Evolutionary conservation across 306 rosid species (phyloP).

Genomic region (Prunus kanzakura): DNA sequence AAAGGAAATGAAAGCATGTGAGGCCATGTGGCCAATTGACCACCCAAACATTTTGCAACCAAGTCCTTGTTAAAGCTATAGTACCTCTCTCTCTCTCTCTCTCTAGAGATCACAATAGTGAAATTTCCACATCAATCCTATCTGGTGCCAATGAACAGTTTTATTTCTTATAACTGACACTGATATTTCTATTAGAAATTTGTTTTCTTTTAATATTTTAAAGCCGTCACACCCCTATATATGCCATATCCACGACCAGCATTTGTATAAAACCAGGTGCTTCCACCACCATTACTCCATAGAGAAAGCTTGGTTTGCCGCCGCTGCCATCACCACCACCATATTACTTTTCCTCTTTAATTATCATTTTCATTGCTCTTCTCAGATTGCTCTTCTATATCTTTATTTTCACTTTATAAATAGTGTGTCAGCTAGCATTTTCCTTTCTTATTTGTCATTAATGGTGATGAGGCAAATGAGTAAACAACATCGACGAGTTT

Average conservation of each 20-base stretch:
- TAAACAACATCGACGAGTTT: slow-evolving; percentile 45
- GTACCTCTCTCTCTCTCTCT: neutral
- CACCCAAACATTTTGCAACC: slow-evolving; percentile 25
- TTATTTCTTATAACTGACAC: neutral
- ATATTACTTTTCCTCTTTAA: too few species aligned
- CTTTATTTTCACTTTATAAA: neutral
- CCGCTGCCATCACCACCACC: too few species aligned
- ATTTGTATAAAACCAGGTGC: neutral
- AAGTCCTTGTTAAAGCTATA: slow-evolving; percentile 18
- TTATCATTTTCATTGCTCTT: too few species aligned
- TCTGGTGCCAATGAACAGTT: neutral
- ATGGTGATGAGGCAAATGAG: slow-evolving; percentile 29
- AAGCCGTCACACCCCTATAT: neutral
- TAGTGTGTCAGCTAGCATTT: neutral
- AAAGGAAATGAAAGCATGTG: slow-evolving; percentile 59
- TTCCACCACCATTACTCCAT: neutral
- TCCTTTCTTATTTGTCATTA: neutral
- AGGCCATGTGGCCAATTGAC: slow-evolving; percentile 73
- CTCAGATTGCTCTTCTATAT: too few species aligned
- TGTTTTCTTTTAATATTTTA: too few species aligned
- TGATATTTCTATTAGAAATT: too few species aligned
- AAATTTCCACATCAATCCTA: neutral
- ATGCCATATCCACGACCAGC: neutral
- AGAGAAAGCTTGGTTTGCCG: neutral
- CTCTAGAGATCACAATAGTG: too few species aligned